Evolutionary conservation across 2,329 filamentous ascomycete genomes (phyloP).

Genomic region (Nemania sp.): DNA sequence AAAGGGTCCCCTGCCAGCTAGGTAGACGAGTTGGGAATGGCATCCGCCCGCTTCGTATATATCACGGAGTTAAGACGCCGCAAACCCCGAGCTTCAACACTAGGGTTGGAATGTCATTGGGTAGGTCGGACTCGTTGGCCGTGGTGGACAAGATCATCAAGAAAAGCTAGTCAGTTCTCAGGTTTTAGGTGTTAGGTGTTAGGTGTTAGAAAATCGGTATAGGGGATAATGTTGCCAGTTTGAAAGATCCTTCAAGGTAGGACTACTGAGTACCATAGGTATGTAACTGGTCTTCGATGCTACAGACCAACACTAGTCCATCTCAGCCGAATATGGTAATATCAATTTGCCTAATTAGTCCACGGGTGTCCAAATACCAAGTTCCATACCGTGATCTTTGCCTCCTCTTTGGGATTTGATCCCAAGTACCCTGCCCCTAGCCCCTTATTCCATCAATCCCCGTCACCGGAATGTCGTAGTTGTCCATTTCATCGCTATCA

Average conservation of each 20-base stretch:
- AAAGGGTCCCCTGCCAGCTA: not conserved
- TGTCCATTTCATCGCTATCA: too few relatives aligned
- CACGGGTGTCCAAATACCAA: too few relatives aligned
- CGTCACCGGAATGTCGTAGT: too few relatives aligned
- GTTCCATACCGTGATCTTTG: too few relatives aligned
- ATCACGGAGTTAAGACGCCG: conserved; percentile 7
- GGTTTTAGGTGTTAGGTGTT: not conserved
- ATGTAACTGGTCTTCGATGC: too few relatives aligned
- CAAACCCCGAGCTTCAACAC: conserved; percentile 10
- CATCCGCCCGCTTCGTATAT: not conserved
- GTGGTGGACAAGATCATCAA: not conserved
- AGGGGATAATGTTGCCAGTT: not conserved
- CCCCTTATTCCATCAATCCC: too few relatives aligned
- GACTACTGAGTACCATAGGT: too few relatives aligned
- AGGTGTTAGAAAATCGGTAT: not conserved
- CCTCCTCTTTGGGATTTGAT: too few relatives aligned
- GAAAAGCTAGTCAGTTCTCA: not conserved
- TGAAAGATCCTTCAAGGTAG: not conserved
- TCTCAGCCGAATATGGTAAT: too few relatives aligned
- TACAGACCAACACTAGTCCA: too few relatives aligned
- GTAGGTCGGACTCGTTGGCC: not conserved
- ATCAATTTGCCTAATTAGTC: too few relatives aligned
- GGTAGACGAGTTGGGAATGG: not conserved
- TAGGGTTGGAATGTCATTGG: not conserved
- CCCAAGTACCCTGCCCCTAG: too few relatives aligned